Conservation (phyloP, 768 basidiomycete species). For the Hydnum rufescens region DNA sequence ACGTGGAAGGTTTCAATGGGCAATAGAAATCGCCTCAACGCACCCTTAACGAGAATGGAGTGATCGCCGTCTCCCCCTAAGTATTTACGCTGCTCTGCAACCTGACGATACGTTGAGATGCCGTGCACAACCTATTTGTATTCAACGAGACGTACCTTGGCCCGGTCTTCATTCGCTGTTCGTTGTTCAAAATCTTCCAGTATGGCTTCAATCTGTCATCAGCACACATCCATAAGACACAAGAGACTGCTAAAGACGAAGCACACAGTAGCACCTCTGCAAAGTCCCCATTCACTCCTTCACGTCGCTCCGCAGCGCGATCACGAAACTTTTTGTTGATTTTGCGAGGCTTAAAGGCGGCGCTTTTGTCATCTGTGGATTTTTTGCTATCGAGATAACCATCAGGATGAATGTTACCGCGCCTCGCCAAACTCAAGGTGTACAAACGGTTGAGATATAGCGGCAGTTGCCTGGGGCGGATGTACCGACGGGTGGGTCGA, state of each 20-base stretch:
- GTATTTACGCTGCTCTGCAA: constrained; percentile 54
- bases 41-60: constrained; percentile 58
- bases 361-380: too few relatives aligned
- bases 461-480: too few relatives aligned
- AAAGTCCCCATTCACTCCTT: constrained; percentile 59
- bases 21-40: neutral
- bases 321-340: constrained; percentile 48
- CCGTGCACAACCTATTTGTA: too few relatives aligned
- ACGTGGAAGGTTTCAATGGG: neutral
- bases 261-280: too few relatives aligned
- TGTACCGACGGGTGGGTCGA: too few relatives aligned
- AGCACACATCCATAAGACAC: too few relatives aligned
- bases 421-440: too few relatives aligned
- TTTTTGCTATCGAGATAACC: too few relatives aligned
- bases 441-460: too few relatives aligned
- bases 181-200: constrained; percentile 63
- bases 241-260: too few relatives aligned
- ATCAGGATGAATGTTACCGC: too few relatives aligned
- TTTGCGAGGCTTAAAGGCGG: constrained; percentile 67
- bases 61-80: constrained; percentile 72
- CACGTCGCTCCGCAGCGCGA: constrained; percentile 52
- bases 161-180: constrained; percentile 30
- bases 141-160: constrained; percentile 26
- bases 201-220: constrained; percentile 70
- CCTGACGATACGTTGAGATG: constrained; percentile 20